These are phyloP conservation scores for Caryopteris hybrid DNA, from an alignment of 305 asterid species.

Conservation along the genomic window DNA sequence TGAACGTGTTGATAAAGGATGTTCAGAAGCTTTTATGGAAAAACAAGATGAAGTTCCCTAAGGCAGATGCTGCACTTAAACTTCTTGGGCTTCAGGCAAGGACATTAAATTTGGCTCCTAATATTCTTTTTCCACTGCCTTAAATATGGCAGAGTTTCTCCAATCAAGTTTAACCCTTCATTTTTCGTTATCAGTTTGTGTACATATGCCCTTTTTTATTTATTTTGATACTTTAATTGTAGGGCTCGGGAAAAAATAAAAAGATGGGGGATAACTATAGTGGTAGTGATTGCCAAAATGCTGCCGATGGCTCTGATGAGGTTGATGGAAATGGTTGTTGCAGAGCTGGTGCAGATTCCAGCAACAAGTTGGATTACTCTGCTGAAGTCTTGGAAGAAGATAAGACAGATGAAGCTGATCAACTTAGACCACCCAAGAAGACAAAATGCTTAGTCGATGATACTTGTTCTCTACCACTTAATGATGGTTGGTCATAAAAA, in stretches of 20 bases:
- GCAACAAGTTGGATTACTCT: constrained; percentile 20
- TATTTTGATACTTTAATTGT: constrained; percentile 11
- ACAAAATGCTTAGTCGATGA: constrained; percentile 51
- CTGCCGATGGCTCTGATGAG: constrained; percentile 29
- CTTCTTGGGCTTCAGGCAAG: constrained; percentile 71
- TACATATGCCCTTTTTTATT: not conserved
- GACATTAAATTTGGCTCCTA: not conserved
- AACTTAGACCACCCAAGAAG: constrained; percentile 65
- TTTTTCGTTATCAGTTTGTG: not conserved
- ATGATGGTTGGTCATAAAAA: constrained; percentile 34
- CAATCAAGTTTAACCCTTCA: not conserved
- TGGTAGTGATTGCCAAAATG: constrained; percentile 35
- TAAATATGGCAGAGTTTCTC: not conserved
- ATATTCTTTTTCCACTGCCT: not conserved
- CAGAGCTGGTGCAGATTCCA: constrained; percentile 21
- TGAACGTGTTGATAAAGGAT: constrained; percentile 65
- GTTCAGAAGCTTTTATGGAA: constrained; percentile 95
- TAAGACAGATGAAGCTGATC: constrained; percentile 36
- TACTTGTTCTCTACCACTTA: constrained; percentile 26
- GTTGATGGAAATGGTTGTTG: constrained; percentile 33
- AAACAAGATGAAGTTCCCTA: constrained; percentile 76
- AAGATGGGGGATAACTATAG: constrained; percentile 21
- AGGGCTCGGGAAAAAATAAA: constrained; percentile 46
- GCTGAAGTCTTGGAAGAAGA: constrained; percentile 34
- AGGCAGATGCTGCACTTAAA: constrained; percentile 71